A percentile compares a stretch with the other conserved stretches of the same genome.
phyloP scores from a whole-genome alignment of 169 alveolate species.

The Plasmodium yoelii region DNA sequence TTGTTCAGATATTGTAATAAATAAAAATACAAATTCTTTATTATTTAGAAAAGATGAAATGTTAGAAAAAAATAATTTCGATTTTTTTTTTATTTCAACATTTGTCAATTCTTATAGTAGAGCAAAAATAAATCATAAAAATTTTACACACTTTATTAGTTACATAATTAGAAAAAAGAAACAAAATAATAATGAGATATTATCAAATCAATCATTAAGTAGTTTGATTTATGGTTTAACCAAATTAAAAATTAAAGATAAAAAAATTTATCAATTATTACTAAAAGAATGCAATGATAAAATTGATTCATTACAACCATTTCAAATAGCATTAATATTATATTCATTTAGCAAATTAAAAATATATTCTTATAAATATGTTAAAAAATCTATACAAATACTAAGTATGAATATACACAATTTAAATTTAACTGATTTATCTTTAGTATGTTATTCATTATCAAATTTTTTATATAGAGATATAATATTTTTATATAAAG shows the following conservation, averaged over 20 bases:
- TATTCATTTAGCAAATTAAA: slow-evolving; percentile 55
- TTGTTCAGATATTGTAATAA: not conserved
- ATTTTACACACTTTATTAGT: slow-evolving; percentile 41
- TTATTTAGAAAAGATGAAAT: not conserved
- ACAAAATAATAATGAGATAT: slow-evolving; percentile 26
- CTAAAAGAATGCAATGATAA: slow-evolving; percentile 40
- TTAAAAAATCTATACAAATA: slow-evolving; percentile 42
- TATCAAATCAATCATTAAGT: slow-evolving; percentile 45
- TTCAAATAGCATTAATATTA: slow-evolving; percentile 29
- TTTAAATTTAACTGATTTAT: slow-evolving; percentile 36
- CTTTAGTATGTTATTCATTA: slow-evolving; percentile 45
- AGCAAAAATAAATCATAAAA: slow-evolving; percentile 14
- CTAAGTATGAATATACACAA: slow-evolving; percentile 47
- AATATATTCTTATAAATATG: slow-evolving; percentile 61
- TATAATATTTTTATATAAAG: slow-evolving; percentile 47
- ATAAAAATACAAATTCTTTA: not conserved
- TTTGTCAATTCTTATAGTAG: slow-evolving; percentile 46
- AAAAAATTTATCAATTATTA: slow-evolving; percentile 39
- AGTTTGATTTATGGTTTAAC: slow-evolving; percentile 45
- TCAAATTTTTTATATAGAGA: slow-evolving; percentile 68
- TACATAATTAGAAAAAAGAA: slow-evolving; percentile 69
- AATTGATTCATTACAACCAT: slow-evolving; percentile 36
- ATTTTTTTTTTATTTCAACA: slow-evolving; percentile 49
- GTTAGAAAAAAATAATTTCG: slow-evolving; percentile 12
- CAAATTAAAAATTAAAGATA: slow-evolving; percentile 44